Conservation (phyloP, 441 rosid genomes). For the Adansonia rubrostipa region DNA sequence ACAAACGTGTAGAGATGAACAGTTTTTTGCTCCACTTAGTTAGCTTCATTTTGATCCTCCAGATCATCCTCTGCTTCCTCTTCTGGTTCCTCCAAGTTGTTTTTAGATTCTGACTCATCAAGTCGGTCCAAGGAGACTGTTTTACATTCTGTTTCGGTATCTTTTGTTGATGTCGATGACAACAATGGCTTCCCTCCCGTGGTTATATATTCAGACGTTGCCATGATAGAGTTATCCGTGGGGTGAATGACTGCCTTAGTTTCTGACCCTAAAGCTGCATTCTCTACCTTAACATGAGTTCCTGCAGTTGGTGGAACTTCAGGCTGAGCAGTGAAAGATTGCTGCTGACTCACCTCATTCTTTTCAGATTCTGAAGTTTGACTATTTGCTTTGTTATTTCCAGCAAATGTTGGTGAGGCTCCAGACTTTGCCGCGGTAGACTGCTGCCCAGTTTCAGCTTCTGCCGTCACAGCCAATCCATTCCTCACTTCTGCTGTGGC, state of each 20-base stretch:
- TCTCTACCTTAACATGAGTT: background rate
- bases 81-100: background rate
- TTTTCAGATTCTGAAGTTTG: constrained; percentile 21
- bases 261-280: background rate
- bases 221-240: background rate
- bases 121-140: background rate
- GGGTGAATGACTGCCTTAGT: background rate
- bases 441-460: constrained; percentile 25
- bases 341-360: constrained; percentile 15
- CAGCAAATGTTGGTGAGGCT: background rate
- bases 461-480: background rate
- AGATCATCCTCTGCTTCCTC: background rate
- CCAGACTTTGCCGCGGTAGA: background rate
- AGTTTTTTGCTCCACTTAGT: background rate
- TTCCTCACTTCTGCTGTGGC: constrained; percentile 26
- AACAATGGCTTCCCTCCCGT: background rate
- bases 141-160: constrained; percentile 16
- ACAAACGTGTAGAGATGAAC: background rate
- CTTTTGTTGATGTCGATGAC: constrained; percentile 28
- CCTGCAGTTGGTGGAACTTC: constrained; percentile 11
- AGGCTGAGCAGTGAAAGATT: constrained; percentile 9
- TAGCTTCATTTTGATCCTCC: background rate
- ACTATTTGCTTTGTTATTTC: background rate
- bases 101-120: background rate
- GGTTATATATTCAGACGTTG: background rate